Conservation (phyloP, 2,329 filamentous ascomycete species). For the Fusarium tanahbumbuense region DNA sequence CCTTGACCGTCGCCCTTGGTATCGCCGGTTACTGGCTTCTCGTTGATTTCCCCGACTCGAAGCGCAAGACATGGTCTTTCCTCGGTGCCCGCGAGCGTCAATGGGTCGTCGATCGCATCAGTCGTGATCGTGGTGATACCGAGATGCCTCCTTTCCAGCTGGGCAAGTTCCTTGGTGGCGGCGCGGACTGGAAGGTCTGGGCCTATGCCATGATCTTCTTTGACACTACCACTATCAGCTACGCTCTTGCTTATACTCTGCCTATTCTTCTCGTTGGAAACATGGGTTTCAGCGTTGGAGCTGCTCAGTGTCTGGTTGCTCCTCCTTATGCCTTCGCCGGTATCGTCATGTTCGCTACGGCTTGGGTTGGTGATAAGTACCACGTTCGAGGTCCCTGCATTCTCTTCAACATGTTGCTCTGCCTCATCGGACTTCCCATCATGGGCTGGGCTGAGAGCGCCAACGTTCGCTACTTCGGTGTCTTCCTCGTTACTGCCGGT, state of each 20-base stretch:
- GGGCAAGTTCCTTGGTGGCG: constrained; percentile 59
- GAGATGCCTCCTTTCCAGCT: constrained; percentile 65
- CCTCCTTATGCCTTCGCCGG: constrained; percentile 75
- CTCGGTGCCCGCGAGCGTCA: constrained; percentile 62
- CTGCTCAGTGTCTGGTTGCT: constrained; percentile 76
- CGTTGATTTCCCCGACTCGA: constrained; percentile 72
- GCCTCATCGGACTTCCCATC: constrained; percentile 76
- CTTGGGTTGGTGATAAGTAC: constrained; percentile 75
- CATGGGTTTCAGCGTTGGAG: constrained; percentile 73
- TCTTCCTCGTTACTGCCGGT: constrained; percentile 81
- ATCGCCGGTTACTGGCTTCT: constrained; percentile 66
- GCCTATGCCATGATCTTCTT: constrained; percentile 70
- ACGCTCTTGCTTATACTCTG: constrained; percentile 82
- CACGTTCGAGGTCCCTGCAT: constrained; percentile 74
- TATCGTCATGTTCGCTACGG: constrained; percentile 69
- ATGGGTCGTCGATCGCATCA: constrained; percentile 66
- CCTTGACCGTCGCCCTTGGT: constrained; percentile 66
- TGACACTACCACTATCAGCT: constrained; percentile 76
- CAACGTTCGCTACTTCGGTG: constrained; percentile 75
- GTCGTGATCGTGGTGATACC: constrained; percentile 68
- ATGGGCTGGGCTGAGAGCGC: constrained; percentile 73
- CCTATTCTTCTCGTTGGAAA: constrained; percentile 75
- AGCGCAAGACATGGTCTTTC: constrained; percentile 64
- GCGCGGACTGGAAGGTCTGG: constrained; percentile 70
- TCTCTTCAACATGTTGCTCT: constrained; percentile 72